phyloP scores from a whole-genome alignment of 2,329 filamentous ascomycete species.

The Pyrenophora teres region DNA sequence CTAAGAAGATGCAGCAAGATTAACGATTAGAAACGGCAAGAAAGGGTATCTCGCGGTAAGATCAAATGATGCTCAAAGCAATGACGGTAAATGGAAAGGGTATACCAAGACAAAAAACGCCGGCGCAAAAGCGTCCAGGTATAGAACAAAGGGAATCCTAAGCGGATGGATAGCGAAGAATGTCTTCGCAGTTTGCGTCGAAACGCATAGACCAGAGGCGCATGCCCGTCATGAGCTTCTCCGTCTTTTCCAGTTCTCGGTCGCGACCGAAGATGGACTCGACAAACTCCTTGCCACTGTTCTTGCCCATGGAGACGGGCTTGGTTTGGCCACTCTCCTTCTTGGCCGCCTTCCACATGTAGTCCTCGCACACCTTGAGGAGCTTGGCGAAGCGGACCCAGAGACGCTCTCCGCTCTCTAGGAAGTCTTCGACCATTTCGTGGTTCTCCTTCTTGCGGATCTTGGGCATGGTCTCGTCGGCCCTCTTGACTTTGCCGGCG shows the following conservation, averaged over 20 bases:
- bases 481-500: conserved; percentile 89
- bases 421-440: conserved; percentile 87
- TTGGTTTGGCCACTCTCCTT: conserved; percentile 65
- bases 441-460: conserved; percentile 75
- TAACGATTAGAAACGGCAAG: conserved; percentile 43
- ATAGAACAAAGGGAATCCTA: conserved; percentile 27
- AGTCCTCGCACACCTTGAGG: conserved; percentile 88
- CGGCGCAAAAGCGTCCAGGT: conserved; percentile 33
- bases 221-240: conserved; percentile 89
- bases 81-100: conserved; percentile 18
- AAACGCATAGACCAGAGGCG: conserved; percentile 91
- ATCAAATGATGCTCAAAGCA: conserved; percentile 36
- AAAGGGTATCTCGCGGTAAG: conserved; percentile 49
- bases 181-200: conserved; percentile 93
- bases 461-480: conserved; percentile 74
- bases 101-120: conserved; percentile 33
- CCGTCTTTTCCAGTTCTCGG: conserved; percentile 84
- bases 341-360: conserved; percentile 91
- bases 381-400: conserved; percentile 83
- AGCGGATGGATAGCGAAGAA: conserved; percentile 63
- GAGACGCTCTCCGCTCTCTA: conserved; percentile 84
- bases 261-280: conserved; percentile 94
- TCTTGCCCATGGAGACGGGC: conserved; percentile 76
- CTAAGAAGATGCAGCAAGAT: conserved; percentile 44
- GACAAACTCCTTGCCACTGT: conserved; percentile 92